Conservation (phyloP, 2,329 filamentous ascomycete species). For the Trichoderma sp. region DNA sequence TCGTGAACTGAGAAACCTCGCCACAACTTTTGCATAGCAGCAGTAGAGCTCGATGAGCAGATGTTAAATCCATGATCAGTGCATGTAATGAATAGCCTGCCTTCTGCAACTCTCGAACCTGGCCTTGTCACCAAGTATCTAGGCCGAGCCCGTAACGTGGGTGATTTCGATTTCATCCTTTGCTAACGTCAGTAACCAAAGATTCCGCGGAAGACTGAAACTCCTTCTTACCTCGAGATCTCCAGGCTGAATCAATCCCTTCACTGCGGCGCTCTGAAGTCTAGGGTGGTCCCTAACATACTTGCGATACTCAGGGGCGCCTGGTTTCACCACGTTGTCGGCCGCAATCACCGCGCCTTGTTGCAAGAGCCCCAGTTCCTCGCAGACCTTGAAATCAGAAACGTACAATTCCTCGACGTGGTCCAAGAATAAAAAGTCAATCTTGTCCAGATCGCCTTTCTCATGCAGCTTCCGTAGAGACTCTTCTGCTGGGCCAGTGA, state of each 20-base stretch:
- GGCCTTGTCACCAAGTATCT: no score
- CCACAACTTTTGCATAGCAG: neutral
- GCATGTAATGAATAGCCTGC: neutral
- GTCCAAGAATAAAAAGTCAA: constrained; percentile 77
- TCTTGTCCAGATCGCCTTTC: constrained; percentile 53
- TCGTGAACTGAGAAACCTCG: neutral
- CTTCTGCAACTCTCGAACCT: neutral
- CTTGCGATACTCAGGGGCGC: constrained; percentile 54
- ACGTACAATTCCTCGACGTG: constrained; percentile 78
- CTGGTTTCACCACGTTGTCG: constrained; percentile 71
- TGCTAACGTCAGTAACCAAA: neutral
- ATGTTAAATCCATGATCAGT: neutral
- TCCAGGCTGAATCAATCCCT: constrained; percentile 6
- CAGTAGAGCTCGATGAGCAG: neutral
- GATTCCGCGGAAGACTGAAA: neutral
- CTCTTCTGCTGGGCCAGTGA: constrained; percentile 69
- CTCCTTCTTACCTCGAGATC: constrained; percentile 12
- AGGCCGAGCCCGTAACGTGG: neutral
- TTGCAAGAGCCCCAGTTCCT: constrained; percentile 65
- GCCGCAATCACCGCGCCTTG: constrained; percentile 65
- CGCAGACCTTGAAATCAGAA: constrained; percentile 74
- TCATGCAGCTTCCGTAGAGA: constrained; percentile 62
- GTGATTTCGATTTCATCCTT: constrained; percentile 5
- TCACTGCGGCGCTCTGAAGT: neutral
- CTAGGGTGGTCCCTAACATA: neutral